phyloP scores from a whole-genome alignment of 1,139 yeast species.

The Pichia sp. region DNA sequence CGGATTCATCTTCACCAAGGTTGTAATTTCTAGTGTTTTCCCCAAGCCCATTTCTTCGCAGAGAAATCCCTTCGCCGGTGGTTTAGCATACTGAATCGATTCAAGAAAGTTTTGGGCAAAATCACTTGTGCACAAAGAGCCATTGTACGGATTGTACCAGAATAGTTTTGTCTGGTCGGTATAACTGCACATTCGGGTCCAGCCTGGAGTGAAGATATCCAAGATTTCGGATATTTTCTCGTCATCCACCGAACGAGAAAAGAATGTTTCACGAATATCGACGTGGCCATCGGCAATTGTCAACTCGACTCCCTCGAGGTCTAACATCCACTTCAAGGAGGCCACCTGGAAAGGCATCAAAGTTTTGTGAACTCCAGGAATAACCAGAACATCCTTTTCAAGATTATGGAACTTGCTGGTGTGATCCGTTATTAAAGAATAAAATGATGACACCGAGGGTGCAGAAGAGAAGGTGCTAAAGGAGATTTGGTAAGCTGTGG shows the following conservation, averaged over 20 bases:
- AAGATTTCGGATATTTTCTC: conserved; percentile 29
- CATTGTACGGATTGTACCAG: conserved; percentile 52
- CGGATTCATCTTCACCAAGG: conserved; percentile 59
- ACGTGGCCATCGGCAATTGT: conserved; percentile 26
- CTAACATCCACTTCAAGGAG: conserved; percentile 62
- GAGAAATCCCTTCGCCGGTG: conserved; percentile 60
- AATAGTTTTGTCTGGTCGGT: conserved; percentile 16
- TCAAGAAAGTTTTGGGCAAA: conserved; percentile 33
- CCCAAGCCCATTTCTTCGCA: conserved; percentile 98
- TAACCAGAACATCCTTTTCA: conserved; percentile 11
- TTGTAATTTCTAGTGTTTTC: conserved; percentile 79
- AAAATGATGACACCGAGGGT: conserved; percentile 31
- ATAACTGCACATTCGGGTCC: conserved; percentile 37
- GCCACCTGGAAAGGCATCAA: conserved; percentile 50
- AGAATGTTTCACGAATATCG: conserved; percentile 4
- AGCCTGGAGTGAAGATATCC: conserved; percentile 49
- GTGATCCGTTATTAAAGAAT: conserved; percentile 33
- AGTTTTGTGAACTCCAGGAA: conserved; percentile 24
- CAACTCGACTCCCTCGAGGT: conserved; percentile 49
- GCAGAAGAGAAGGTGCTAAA: conserved; percentile 11
- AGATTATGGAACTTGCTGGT: conserved; percentile 24
- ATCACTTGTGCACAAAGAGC: conserved; percentile 40
- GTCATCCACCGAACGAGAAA: conserved; percentile 4
- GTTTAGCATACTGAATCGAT: conserved; percentile 19
- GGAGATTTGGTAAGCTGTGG: conserved; percentile 26